Evolutionary conservation across 495 filamentous ascomycete species (phyloP), one percentile per base, ranked within the genome.

Genomic region (Darksidea phi): DNA sequence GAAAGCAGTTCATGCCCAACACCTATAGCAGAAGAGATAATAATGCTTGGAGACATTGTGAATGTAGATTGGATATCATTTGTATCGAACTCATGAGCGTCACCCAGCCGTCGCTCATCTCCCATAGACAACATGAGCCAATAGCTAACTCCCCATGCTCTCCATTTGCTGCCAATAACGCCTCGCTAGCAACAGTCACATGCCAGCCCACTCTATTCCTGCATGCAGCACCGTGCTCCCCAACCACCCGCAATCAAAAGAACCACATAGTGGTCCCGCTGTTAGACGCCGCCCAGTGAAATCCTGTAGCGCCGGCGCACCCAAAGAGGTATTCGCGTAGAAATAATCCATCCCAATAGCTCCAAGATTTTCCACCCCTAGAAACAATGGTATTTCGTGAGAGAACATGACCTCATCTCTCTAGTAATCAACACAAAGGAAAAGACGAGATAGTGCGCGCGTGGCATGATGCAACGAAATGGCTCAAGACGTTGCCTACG

Each of bases 311-410:
- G 45, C 55, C 55, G 46, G 46, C 55, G 46, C 54, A 36, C 42
- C 45, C 34, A 32, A 58, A 32, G 15, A 51, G 55, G 55, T 58
- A 58, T 58, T 45, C 55, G 48, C 45, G 20, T 13, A 62, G 49
- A 42, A 36, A 48, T 23, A 20, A 56, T 26, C 46, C 50, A 26
- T 5, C 4, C 13, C 41, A 49, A 25, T 17, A 49, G 12, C 23
- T 23, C 47, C 47, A 49, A 28, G 24, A 49, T 47, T 61, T 61
- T 61, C 53, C 52, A 43, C 46, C 43, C 46, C 61, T 46, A 45
- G 52, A 32, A 54, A 43, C 23, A 21, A 24, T 63, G 54, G 48
- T 57, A 57, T 57, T 43, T 63, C 61, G 36, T 63, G 37, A 63
- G 59, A 50, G 48, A 48, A 45, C 41, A 32, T 57, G 41, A 45